Percentiles rank a stretch among this genome's conserved stretches.
phyloP scores from a whole-genome alignment of 2,329 filamentous ascomycete species.

The Dactylellina parvicollis region DNA sequence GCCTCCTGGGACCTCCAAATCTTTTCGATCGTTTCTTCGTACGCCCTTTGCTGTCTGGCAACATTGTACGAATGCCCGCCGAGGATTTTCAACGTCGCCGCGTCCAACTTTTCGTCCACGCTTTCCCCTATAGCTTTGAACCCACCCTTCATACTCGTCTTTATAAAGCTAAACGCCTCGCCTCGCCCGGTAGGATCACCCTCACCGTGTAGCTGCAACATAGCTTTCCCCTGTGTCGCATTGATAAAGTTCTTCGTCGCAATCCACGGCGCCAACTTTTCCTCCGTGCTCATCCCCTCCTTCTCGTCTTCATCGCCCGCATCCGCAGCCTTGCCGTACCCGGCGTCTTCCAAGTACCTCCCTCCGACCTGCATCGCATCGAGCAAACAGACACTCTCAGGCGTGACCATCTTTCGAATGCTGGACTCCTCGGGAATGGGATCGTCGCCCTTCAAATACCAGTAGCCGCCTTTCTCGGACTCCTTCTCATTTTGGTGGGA shows the following conservation, averaged over 20 bases:
- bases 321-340: conserved; percentile 75
- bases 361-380: conserved; percentile 97
- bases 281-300: conserved; percentile 65
- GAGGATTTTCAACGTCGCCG: conserved; percentile 58
- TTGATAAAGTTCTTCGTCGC: conserved; percentile 96
- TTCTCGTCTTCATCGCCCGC: conserved; percentile 64
- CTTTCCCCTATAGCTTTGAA: conserved; percentile 63
- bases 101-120: conserved; percentile 59
- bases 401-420: conserved; percentile 88
- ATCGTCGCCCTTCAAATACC: conserved; percentile 79
- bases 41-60: conserved; percentile 88
- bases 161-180: conserved; percentile 95
- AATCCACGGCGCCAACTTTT: conserved; percentile 94
- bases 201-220: conserved; percentile 92
- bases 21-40: conserved; percentile 86
- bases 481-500: conserved; percentile 73
- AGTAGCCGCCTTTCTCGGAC: conserved; percentile 71
- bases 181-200: conserved; percentile 94
- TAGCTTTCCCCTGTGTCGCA: conserved; percentile 91
- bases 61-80: conserved; percentile 98
- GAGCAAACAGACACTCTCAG: conserved; percentile 91
- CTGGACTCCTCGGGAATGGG: conserved; percentile 80
- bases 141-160: conserved; percentile 98
- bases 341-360: conserved; percentile 88
- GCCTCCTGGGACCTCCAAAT: conserved; percentile 76